These are phyloP conservation scores for Naganishia cerealis DNA, from an alignment of 1,284 basidiomycete genomes.

Conservation along the genomic window DNA sequence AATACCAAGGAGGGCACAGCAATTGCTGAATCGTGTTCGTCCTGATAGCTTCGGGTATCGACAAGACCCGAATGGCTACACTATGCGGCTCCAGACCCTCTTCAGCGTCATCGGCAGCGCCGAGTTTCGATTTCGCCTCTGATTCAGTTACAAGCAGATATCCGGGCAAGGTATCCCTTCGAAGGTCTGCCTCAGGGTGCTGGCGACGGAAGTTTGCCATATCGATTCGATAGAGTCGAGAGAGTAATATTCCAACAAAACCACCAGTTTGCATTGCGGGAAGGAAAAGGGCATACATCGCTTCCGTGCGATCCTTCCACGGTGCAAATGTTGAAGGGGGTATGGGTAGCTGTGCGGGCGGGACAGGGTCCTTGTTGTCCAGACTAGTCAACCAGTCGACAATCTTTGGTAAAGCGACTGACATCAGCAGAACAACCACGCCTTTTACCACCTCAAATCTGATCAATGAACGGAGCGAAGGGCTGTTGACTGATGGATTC, in stretches of 20 bases:
- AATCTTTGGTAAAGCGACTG: neutral
- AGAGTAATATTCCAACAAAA: neutral
- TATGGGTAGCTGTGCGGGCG: neutral
- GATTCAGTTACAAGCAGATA: neutral
- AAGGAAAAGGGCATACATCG: constrained; percentile 7
- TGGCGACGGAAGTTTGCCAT: constrained; percentile 8
- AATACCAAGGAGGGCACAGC: constrained; percentile 3
- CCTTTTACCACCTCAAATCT: neutral
- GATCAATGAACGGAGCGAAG: neutral
- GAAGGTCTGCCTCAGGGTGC: neutral
- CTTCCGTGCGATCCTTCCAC: constrained; percentile 5
- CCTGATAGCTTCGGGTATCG: neutral
- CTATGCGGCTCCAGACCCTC: neutral
- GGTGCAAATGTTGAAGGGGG: neutral
- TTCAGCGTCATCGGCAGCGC: neutral
- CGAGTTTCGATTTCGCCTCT: neutral
- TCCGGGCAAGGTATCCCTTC: neutral
- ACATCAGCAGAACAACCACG: neutral
- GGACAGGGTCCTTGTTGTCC: neutral
- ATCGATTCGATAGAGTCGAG: constrained; percentile 19
- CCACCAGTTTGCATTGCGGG: neutral
- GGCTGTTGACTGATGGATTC: neutral
- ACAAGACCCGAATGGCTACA: constrained; percentile 5
- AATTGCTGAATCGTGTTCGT: neutral
- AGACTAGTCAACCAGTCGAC: neutral